Evolutionary conservation across 805 yeast species (phyloP).

Genomic region (Candida peoriensis): DNA sequence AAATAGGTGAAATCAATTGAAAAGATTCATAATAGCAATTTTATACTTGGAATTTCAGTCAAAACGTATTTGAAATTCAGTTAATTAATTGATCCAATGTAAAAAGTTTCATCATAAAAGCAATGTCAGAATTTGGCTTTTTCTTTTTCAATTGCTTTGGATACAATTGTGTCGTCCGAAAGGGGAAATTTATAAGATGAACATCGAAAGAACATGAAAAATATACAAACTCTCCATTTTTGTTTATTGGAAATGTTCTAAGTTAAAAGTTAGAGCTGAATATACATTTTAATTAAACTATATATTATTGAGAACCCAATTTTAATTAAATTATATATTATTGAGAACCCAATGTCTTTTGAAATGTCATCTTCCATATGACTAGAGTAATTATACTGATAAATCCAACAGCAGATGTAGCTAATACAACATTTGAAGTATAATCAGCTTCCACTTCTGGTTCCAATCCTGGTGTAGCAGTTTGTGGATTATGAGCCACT

Average conservation of each 20-base stretch:
- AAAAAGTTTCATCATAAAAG: no score
- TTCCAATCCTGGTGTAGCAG: slow-evolving; percentile 73
- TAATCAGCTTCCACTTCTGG: slow-evolving; percentile 51
- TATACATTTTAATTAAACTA: no score
- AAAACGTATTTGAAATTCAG: no score
- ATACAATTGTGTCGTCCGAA: no score
- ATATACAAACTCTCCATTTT: background rate
- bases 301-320: background rate
- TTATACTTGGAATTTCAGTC: no score
- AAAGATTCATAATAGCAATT: no score
- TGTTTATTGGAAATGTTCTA: background rate
- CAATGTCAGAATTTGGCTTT: no score
- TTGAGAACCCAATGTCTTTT: background rate
- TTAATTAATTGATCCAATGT: no score
- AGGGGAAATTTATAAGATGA: background rate
- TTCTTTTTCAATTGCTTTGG: no score
- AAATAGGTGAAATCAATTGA: no score
- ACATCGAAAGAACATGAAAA: background rate
- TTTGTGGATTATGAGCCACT: slow-evolving; percentile 75
- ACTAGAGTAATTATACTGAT: slow-evolving; percentile 60
- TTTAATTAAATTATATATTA: no score
- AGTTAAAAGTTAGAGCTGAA: no score
- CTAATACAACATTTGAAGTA: slow-evolving; percentile 50
- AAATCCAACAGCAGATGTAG: slow-evolving; percentile 67
- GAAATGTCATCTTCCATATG: slow-evolving; percentile 43